Base-by-base conservation (phyloP, 202 grass and related monocot species). In the Setaria italica region DNA sequence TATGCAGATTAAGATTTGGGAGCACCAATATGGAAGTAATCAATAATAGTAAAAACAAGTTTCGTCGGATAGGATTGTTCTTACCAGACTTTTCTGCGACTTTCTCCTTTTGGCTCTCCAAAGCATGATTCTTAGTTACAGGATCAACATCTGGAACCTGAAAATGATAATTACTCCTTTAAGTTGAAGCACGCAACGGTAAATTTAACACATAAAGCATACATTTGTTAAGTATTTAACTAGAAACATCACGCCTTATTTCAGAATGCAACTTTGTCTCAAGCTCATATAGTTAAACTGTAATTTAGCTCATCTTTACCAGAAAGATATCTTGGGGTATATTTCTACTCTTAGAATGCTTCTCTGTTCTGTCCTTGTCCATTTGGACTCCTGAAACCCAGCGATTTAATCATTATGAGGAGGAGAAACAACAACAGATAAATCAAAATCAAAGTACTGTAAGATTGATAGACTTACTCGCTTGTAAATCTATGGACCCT, bases 231-330 rank as follows among this genome's bases (percentile, higher is more conserved):
- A 49, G 25, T 58, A 71, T 39, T 57, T 15, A 37, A 53, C 66
- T 64, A 39, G 9, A 85, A 62, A 72, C 32, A 72, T 42, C 65
- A 79, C 2, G 16, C 15, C 14, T 70, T 58, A 70, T 66, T 70
- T 62, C 12, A 39, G 19, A 39, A 70, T 78, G 64, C 42, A 85
- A 60, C 12, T 16, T 63, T 14, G 50, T 80, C 30, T 67, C 46
- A 69, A 39, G 32, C 17, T 67, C 30, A 50, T 53, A 85, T 25
- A 68, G 4, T 17, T 54, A 43, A 83, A 34, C 29, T 88, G 45
- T 54, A 81, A 85, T 76, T 89, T 71, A 85, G 25, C 70, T 85
- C 85, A 85, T 76, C 85, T 76, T 60, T 47, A 72, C 62, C 33
- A 13, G 15, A 74, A 62, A 17, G 15, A 53, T 37, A 83, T 73